Evolutionary conservation across 2,329 filamentous ascomycete species (phyloP).

Genomic region (Fusarium guadeloupense): DNA sequence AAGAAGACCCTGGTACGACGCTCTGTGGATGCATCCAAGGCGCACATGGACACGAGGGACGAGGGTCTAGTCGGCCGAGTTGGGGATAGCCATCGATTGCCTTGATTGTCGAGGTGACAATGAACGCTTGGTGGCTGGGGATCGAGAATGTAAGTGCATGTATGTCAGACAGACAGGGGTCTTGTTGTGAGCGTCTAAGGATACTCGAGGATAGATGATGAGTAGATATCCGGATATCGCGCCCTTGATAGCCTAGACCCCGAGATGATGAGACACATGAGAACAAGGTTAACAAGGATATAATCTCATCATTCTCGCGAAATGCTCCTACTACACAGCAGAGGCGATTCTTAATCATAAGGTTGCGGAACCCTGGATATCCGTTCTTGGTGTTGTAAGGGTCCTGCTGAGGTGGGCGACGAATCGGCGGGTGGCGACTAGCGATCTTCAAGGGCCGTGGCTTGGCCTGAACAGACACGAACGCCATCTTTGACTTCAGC

Average conservation of each 20-base stretch:
- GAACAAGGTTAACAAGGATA: slow-evolving; percentile 1
- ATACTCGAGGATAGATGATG: slow-evolving; percentile 6
- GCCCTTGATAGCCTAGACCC: neutral
- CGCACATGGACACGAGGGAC: slow-evolving; percentile 32
- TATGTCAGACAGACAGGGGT: slow-evolving; percentile 34
- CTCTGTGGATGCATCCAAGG: slow-evolving; percentile 31
- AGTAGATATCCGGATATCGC: slow-evolving; percentile 13
- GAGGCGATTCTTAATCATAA: slow-evolving; percentile 21
- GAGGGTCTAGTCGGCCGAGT: slow-evolving; percentile 34
- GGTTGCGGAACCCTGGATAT: slow-evolving; percentile 21
- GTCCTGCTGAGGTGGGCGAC: slow-evolving; percentile 19
- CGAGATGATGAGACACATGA: neutral
- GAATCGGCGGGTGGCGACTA: slow-evolving; percentile 28
- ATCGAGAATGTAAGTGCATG: slow-evolving; percentile 5
- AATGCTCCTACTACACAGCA: neutral
- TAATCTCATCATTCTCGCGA: slow-evolving; percentile 16
- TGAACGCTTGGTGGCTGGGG: slow-evolving; percentile 38
- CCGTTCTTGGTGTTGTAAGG: slow-evolving; percentile 20
- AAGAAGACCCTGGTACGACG: slow-evolving; percentile 23
- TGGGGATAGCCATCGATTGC: slow-evolving; percentile 37
- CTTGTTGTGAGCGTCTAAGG: neutral
- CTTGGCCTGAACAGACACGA: slow-evolving; percentile 1
- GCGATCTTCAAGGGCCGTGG: slow-evolving; percentile 16
- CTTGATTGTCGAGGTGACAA: slow-evolving; percentile 36
- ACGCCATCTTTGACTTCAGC: slow-evolving; percentile 15